These are phyloP conservation scores for Berberis thunbergii DNA, from an alignment of 164 flowering plant genomes.

Conservation along the genomic window DNA sequence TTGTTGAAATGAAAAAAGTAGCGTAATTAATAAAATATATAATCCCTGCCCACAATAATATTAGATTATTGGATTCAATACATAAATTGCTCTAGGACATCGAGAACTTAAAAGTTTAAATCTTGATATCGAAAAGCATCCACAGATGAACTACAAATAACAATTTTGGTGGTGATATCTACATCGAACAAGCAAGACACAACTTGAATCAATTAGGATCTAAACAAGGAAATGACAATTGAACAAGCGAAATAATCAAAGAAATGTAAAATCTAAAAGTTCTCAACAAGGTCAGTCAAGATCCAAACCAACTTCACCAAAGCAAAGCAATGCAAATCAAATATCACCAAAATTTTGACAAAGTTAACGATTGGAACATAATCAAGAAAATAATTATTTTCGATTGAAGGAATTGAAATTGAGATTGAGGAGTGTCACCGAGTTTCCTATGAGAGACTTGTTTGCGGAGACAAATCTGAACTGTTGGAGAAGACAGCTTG, in stretches of 20 bases:
- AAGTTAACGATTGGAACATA: no score
- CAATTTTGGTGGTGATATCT: neutral
- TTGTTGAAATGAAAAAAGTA: slow-evolving; percentile 3
- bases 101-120: neutral
- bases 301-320: neutral
- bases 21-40: neutral
- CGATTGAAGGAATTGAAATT: no score
- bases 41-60: no score
- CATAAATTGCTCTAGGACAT: neutral
- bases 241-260: neutral
- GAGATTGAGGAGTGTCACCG: slow-evolving; percentile 19
- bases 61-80: neutral
- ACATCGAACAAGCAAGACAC: no score
- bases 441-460: slow-evolving; percentile 28
- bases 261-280: no score
- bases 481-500: slow-evolving; percentile 22
- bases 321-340: no score
- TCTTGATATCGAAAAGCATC: neutral
- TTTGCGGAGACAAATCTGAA: slow-evolving; percentile 28
- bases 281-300: neutral
- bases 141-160: neutral
- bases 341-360: no score
- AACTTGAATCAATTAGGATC: neutral
- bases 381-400: neutral
- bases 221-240: neutral